These are phyloP conservation scores for Cladophialophora yegresii DNA, from an alignment of 2,329 filamentous ascomycete genomes.

Conservation along the genomic window DNA sequence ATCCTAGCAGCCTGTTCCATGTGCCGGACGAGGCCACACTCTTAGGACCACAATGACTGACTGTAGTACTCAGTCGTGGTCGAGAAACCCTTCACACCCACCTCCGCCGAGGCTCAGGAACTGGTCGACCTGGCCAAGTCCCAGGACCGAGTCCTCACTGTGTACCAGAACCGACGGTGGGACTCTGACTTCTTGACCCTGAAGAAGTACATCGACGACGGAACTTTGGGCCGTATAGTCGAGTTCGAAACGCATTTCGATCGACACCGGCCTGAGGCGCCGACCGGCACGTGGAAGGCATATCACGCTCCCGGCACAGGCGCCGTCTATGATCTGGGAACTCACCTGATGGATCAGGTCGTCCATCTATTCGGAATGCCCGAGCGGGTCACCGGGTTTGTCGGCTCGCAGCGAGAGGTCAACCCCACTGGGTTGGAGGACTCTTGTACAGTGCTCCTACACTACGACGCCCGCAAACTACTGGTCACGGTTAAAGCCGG, in stretches of 20 bases:
- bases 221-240: slow-evolving; percentile 67
- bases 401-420: slow-evolving; percentile 65
- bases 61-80: slow-evolving; percentile 60
- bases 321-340: slow-evolving; percentile 72
- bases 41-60: neutral
- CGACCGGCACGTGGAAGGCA: slow-evolving; percentile 66
- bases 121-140: slow-evolving; percentile 60
- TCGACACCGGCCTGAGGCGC: slow-evolving; percentile 64
- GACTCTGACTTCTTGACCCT: slow-evolving; percentile 76
- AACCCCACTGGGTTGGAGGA: slow-evolving; percentile 55
- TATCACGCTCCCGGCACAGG: slow-evolving; percentile 66
- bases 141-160: slow-evolving; percentile 58
- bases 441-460: slow-evolving; percentile 63
- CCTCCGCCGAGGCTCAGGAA: slow-evolving; percentile 65
- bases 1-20: neutral
- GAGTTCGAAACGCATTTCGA: slow-evolving; percentile 83
- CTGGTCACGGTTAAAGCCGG: slow-evolving; percentile 70
- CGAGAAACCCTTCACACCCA: slow-evolving; percentile 81
- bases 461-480: slow-evolving; percentile 56
- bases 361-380: slow-evolving; percentile 72
- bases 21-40: neutral
- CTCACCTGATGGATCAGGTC: slow-evolving; percentile 74
- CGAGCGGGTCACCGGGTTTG: slow-evolving; percentile 64
- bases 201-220: slow-evolving; percentile 61
- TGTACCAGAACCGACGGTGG: slow-evolving; percentile 78